Conservation (phyloP, 768 basidiomycete species). For the Rubroboletus satanas region DNA sequence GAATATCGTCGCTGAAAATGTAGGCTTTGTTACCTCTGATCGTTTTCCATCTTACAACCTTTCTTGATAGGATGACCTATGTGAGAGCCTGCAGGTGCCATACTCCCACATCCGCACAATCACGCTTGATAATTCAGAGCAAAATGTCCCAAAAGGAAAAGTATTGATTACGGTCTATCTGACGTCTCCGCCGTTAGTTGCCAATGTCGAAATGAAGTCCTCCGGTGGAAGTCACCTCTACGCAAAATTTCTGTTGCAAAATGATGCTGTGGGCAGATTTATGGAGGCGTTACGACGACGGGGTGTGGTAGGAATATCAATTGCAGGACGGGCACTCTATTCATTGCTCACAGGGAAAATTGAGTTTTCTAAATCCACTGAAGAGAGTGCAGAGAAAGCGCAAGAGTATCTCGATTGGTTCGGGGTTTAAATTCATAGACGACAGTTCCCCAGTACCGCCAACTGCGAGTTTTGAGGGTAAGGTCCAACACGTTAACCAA, state of each 20-base stretch:
- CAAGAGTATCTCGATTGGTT: slow-evolving; percentile 27
- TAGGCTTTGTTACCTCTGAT: background rate
- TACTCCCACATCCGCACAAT: slow-evolving; percentile 35
- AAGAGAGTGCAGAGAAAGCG: slow-evolving; percentile 11
- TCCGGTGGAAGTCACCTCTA: slow-evolving; percentile 19
- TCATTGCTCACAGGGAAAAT: slow-evolving; percentile 26
- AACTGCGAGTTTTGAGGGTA: slow-evolving; percentile 31
- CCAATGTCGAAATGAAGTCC: slow-evolving; percentile 22
- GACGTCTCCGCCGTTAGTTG: slow-evolving; percentile 39
- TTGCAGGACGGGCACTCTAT: background rate
- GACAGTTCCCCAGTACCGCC: slow-evolving; percentile 21
- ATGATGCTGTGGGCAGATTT: slow-evolving; percentile 36
- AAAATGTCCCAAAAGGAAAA: slow-evolving; percentile 15
- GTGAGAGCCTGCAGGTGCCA: slow-evolving; percentile 49
- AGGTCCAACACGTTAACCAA: slow-evolving; percentile 29
- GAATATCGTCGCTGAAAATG: slow-evolving; percentile 38
- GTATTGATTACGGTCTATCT: slow-evolving; percentile 30
- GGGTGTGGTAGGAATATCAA: slow-evolving; percentile 39
- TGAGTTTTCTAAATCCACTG: slow-evolving; percentile 25
- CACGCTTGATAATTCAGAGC: slow-evolving; percentile 24
- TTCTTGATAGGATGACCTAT: slow-evolving; percentile 40
- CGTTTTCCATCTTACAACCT: slow-evolving; percentile 1
- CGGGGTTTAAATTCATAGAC: slow-evolving; percentile 21
- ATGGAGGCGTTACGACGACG: slow-evolving; percentile 40
- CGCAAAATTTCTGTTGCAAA: slow-evolving; percentile 39